Percentiles rank a stretch among this genome's conserved stretches.
These are phyloP conservation scores for Nothophoma quercina DNA, from an alignment of 2,329 filamentous ascomycete genomes.

Conservation along the genomic window DNA sequence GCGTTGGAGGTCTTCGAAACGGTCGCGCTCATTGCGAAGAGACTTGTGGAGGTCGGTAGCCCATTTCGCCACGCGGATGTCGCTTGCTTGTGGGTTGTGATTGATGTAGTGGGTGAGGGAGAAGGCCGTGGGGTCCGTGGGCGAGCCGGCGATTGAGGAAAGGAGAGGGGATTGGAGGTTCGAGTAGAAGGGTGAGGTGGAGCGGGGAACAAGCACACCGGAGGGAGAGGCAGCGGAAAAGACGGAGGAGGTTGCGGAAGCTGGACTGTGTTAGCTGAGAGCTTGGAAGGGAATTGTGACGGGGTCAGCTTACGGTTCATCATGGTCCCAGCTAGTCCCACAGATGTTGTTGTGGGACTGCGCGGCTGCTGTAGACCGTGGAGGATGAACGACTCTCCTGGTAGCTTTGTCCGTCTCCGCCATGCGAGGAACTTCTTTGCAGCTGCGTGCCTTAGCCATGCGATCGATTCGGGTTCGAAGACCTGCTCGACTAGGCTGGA, in stretches of 20 bases:
- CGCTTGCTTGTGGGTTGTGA: conserved; percentile 67
- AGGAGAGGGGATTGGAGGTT: conserved; percentile 47
- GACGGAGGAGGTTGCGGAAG: conserved; percentile 46
- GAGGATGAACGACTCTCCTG: conserved; percentile 37
- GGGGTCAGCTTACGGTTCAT: conserved; percentile 31
- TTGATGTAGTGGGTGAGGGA: conserved; percentile 55
- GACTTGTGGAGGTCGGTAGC: conserved; percentile 80
- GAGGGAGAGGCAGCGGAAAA: conserved; percentile 48
- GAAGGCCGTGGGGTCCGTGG: conserved; percentile 45
- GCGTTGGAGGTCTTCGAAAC: conserved; percentile 68
- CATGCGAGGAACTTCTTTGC: conserved; percentile 83
- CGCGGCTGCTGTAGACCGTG: conserved; percentile 36
- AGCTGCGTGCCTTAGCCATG: conserved; percentile 82
- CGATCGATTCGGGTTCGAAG: conserved; percentile 78
- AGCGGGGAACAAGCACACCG: conserved; percentile 48
- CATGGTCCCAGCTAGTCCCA: conserved; percentile 37
- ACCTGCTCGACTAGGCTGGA: conserved; percentile 71
- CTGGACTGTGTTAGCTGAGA: conserved; percentile 12
- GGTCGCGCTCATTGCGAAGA: conserved; percentile 73
- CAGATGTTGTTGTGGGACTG: conserved; percentile 39
- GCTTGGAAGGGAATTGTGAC: too few species aligned
- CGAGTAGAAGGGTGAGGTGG: conserved; percentile 45
- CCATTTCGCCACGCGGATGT: conserved; percentile 81
- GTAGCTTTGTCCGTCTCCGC: conserved; percentile 58
- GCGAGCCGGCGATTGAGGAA: conserved; percentile 42